A percentile compares a stretch with the other conserved stretches of the same genome.
Evolutionary conservation across 2,329 filamentous ascomycete genomes (phyloP).

Genomic region (Gliomastix tumulicola): DNA sequence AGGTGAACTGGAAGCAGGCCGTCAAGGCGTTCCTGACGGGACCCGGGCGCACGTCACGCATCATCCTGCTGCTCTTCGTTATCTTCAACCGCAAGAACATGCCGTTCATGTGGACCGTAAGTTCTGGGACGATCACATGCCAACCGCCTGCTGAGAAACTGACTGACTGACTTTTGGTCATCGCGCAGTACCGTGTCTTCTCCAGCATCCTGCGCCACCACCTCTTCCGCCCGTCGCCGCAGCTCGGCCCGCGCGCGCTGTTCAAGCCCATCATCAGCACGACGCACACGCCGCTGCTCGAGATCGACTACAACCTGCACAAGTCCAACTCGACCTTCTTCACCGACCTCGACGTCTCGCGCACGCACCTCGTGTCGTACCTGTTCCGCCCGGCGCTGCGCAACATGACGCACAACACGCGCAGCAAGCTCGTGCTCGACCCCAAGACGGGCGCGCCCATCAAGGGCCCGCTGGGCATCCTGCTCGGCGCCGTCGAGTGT

Average conservation of each 20-base stretch:
- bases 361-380: constrained; percentile 71
- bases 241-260: constrained; percentile 54
- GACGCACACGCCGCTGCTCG: constrained; percentile 61
- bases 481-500: constrained; percentile 67
- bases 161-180: constrained; percentile 2
- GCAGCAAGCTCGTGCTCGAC: constrained; percentile 42
- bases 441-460: constrained; percentile 39
- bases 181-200: constrained; percentile 49
- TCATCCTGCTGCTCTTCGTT: constrained; percentile 47
- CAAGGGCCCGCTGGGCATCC: constrained; percentile 50
- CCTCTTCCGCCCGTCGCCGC: constrained; percentile 37
- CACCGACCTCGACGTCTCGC: constrained; percentile 74
- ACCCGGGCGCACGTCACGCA: constrained; percentile 44
- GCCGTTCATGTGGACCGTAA: constrained; percentile 73
- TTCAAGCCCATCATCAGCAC: constrained; percentile 65
- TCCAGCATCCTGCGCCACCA: constrained; percentile 49
- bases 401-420: constrained; percentile 39
- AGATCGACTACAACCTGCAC: constrained; percentile 83
- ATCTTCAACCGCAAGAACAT: constrained; percentile 66
- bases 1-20: constrained; percentile 31
- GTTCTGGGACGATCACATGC: constrained; percentile 13
- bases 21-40: constrained; percentile 42
- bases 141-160: not conserved
- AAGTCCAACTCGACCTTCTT: constrained; percentile 86
- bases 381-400: constrained; percentile 55